Base-by-base conservation (phyloP, 2,329 filamentous ascomycete species). In the Aspergillus versicolor region DNA sequence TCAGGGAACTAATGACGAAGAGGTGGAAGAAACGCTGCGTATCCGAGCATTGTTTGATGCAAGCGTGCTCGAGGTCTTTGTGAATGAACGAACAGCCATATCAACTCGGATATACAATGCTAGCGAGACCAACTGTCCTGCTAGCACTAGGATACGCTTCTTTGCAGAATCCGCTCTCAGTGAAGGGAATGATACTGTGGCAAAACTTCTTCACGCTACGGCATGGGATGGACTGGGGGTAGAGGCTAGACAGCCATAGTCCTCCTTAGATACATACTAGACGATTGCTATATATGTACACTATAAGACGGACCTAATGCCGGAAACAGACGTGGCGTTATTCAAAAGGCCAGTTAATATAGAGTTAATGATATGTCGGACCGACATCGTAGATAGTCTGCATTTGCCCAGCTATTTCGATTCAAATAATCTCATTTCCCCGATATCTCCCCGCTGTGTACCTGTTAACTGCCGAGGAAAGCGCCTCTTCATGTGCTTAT, bases 31-130 rank as follows among this genome's bases (percentile, higher is more conserved):
- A 58, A 60, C 64, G 2, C 67, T 81, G 1, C 66, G 66, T n/a
- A 65, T 81, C n/a, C 73, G 69, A 17, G 70, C 74, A 0, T 77
- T 76, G 62, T 75, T 73, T 47, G 78, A 81, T 54, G 68, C 61
- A 21, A 76, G 73, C 21, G 75, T 79, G 5, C 62, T 81, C 3
- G 78, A 81, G 59, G 71, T 80, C 0, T 81, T 80, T 58, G 73
- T 77, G 5, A 80, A 81, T 56, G 71, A 70, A 8, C 67, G 78
- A 11, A 77, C 72, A 13, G 75, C 71, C 3, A 72, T 80, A 15
- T 71, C 73, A 1, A 78, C 78, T 1, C 66, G 72, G 3, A 64
- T 77, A 4, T 78, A 76, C 58, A 50, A 63, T 12, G 46, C 59
- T 6, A 59, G 47, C 8, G 56, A 46, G 3, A 30, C 61, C 40